phyloP scores from a whole-genome alignment of 257 asterid genomes.

The Lithospermum erythrorhizon region DNA sequence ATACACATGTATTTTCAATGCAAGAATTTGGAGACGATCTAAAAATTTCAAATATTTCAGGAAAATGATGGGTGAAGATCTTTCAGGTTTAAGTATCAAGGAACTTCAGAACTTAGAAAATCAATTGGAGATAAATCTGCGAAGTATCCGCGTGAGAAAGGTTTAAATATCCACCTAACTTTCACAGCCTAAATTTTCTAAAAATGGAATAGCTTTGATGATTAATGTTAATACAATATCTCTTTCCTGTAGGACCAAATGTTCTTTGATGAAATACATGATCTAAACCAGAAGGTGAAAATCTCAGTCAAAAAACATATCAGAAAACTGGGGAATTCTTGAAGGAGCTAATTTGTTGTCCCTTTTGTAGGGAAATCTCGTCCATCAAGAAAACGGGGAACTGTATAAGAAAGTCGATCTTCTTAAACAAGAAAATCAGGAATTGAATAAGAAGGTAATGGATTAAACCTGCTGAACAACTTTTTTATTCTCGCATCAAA shows the following conservation, averaged over 20 bases:
- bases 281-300: conserved; percentile 46
- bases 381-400: conserved; percentile 62
- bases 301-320: not conserved
- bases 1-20: not conserved
- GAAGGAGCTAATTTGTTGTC: conserved; percentile 19
- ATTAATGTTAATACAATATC: conserved; percentile 7
- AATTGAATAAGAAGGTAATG: conserved; percentile 37
- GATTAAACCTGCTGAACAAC: not conserved
- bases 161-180: conserved; percentile 21
- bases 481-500: not conserved
- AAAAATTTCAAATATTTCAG: conserved; percentile 20
- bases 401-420: conserved; percentile 45
- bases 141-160: conserved; percentile 54
- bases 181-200: not conserved
- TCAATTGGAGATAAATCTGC: conserved; percentile 57
- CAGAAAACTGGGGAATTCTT: conserved; percentile 5
- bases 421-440: conserved; percentile 39
- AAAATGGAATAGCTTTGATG: not conserved
- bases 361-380: conserved; percentile 51
- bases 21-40: conserved; percentile 5
- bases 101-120: conserved; percentile 59
- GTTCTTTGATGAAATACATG: conserved; percentile 47
- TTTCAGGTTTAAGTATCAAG: conserved; percentile 44
- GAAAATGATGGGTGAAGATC: conserved; percentile 67
- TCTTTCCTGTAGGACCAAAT: conserved; percentile 43